Conservation (phyloP, 345 rosid species). For the Pistacia vera region DNA sequence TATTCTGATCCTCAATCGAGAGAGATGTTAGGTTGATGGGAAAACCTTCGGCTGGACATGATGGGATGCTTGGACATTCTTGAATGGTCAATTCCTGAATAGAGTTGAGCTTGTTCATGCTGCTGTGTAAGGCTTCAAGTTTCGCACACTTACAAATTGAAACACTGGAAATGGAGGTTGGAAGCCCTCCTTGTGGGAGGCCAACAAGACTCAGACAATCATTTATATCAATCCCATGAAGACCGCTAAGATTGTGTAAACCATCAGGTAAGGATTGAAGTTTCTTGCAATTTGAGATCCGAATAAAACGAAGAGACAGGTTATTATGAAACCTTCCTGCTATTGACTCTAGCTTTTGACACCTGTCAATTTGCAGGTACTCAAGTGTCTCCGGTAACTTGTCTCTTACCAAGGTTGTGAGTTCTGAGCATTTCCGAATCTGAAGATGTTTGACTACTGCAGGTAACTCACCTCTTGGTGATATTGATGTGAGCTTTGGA, state of each 20-base stretch:
- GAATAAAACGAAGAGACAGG: neutral
- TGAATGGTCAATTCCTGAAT: neutral
- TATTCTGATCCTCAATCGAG: neutral
- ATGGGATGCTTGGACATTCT: neutral
- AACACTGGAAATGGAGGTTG: neutral
- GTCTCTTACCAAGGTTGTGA: neutral
- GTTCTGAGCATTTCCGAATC: constrained; percentile 11
- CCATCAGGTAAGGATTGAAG: too few relatives aligned
- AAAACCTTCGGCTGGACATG: constrained; percentile 4
- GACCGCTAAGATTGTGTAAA: too few relatives aligned
- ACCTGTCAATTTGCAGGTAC: neutral
- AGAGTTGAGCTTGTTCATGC: neutral
- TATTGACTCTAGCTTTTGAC: neutral
- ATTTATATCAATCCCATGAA: too few relatives aligned
- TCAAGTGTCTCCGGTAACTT: neutral
- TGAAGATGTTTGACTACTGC: neutral
- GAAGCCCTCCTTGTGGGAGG: neutral
- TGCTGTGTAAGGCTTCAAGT: neutral
- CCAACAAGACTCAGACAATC: too few relatives aligned
- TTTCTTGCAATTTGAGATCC: too few relatives aligned
- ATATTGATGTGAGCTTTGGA: neutral
- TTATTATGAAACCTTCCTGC: neutral
- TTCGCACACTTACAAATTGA: neutral
- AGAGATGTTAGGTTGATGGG: neutral
- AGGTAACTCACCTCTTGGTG: neutral